phyloP scores from a whole-genome alignment of 805 yeast species.

The Starmerella davenportii region DNA sequence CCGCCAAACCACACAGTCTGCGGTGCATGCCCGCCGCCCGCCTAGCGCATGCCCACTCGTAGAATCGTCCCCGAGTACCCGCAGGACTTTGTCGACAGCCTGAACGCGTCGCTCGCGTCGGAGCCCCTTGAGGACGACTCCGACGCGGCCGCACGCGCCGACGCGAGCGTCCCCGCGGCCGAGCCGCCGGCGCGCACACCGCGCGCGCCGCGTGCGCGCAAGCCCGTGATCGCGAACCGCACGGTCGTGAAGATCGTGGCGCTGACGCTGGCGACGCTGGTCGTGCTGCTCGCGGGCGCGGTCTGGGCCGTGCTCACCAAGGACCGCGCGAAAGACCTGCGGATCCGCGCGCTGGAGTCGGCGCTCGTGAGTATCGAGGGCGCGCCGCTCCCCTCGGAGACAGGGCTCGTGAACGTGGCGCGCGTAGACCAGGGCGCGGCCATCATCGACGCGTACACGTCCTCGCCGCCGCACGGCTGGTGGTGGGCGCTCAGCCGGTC shows the following conservation, averaged over 20 bases:
- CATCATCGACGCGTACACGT: background rate
- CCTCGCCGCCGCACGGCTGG: slow-evolving; percentile 1
- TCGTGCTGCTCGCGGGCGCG: background rate
- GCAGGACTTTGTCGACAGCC: background rate
- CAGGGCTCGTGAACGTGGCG: background rate
- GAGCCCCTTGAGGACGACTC: background rate
- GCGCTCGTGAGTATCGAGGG: background rate
- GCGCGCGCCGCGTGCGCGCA: background rate
- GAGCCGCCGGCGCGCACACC: background rate
- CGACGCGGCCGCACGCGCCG: background rate
- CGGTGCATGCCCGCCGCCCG: too few species aligned
- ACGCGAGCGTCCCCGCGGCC: background rate
- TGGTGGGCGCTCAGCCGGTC: background rate
- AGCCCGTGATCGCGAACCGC: background rate
- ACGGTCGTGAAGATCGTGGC: background rate
- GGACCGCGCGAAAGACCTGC: background rate
- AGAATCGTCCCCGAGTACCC: background rate
- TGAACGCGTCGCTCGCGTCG: background rate
- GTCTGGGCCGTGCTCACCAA: background rate
- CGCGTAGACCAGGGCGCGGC: background rate
- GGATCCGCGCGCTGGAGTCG: background rate
- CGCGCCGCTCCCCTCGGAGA: background rate
- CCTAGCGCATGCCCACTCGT: too few species aligned
- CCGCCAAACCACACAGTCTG: too few species aligned
- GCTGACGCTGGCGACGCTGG: background rate